Evolutionary conservation across 140 eudicot genomes (phyloP).

Genomic region (Oenanthe javanica): DNA sequence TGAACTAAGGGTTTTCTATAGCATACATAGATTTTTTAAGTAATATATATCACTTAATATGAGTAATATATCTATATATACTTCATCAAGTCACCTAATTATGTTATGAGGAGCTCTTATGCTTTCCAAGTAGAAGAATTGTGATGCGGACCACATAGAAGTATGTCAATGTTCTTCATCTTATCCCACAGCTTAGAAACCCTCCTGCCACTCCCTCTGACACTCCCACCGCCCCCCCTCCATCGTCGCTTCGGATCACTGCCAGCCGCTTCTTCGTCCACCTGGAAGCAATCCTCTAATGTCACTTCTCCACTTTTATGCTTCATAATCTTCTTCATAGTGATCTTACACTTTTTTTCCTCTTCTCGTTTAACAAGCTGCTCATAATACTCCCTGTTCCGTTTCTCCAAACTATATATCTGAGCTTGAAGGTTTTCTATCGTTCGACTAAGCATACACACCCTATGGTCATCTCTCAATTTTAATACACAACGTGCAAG

Average conservation of each 20-base stretch:
- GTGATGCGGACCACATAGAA: conserved; percentile 54
- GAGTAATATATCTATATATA: conserved; percentile 5
- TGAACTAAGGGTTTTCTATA: neutral
- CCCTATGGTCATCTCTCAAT: conserved; percentile 66
- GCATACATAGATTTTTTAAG: neutral
- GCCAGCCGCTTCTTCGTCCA: conserved; percentile 29
- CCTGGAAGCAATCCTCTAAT: conserved; percentile 43
- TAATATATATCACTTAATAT: neutral
- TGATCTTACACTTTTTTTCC: conserved; percentile 17
- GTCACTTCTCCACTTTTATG: conserved; percentile 23
- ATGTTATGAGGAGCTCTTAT: neutral
- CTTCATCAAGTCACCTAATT: conserved; percentile 1
- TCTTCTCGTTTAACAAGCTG: conserved; percentile 40
- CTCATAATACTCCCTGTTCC: conserved; percentile 74
- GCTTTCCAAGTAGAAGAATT: conserved; percentile 23
- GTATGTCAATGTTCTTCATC: conserved; percentile 48
- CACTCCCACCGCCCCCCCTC: conserved; percentile 25
- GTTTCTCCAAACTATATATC: conserved; percentile 52
- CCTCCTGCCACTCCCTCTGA: conserved; percentile 26
- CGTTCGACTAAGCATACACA: conserved; percentile 50
- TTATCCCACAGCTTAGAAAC: conserved; percentile 55
- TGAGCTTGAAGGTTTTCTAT: conserved; percentile 76
- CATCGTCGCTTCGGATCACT: conserved; percentile 31
- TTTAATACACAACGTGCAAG: conserved; percentile 60
- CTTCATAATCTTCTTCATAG: conserved; percentile 14